These are phyloP conservation scores for Vanilla planifolia DNA, from an alignment of 106 monocot genomes.

Conservation along the genomic window DNA sequence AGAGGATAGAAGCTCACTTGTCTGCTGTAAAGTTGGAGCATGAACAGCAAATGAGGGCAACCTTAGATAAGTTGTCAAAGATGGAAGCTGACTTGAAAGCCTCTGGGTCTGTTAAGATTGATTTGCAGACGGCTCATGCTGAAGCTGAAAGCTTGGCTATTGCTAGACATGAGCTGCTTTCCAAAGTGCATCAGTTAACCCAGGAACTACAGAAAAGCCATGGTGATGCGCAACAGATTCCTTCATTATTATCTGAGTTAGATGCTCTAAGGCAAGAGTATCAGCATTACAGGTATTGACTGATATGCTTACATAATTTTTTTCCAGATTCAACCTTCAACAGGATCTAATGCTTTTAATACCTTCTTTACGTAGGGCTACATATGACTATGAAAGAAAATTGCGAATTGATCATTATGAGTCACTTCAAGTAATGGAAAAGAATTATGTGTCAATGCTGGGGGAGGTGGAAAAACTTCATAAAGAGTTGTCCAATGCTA, in stretches of 20 bases:
- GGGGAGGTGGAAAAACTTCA: constrained; percentile 71
- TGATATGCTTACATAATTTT: neutral
- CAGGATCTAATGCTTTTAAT: neutral
- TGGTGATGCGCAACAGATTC: constrained; percentile 49
- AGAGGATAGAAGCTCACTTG: constrained; percentile 53
- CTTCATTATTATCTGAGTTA: constrained; percentile 59
- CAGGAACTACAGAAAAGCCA: constrained; percentile 53
- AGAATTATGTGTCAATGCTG: constrained; percentile 75
- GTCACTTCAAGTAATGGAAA: constrained; percentile 81
- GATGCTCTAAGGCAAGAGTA: constrained; percentile 64
- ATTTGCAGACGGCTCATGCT: constrained; percentile 48
- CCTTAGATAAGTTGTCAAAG: constrained; percentile 51
- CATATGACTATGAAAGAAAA: constrained; percentile 84
- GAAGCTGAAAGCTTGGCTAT: constrained; percentile 49
- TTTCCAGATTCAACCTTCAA: no score
- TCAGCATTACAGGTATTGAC: constrained; percentile 57
- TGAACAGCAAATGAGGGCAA: constrained; percentile 49
- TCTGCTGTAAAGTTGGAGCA: constrained; percentile 38
- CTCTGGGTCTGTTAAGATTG: constrained; percentile 39
- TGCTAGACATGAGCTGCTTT: constrained; percentile 46
- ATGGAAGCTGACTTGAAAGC: constrained; percentile 70
- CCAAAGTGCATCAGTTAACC: constrained; percentile 46
- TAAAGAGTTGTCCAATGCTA: constrained; percentile 45
- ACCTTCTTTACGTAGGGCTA: constrained; percentile 29
- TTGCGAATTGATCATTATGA: constrained; percentile 61